Base-by-base conservation (phyloP, 345 rosid species). In the Salix arbutifolia region DNA sequence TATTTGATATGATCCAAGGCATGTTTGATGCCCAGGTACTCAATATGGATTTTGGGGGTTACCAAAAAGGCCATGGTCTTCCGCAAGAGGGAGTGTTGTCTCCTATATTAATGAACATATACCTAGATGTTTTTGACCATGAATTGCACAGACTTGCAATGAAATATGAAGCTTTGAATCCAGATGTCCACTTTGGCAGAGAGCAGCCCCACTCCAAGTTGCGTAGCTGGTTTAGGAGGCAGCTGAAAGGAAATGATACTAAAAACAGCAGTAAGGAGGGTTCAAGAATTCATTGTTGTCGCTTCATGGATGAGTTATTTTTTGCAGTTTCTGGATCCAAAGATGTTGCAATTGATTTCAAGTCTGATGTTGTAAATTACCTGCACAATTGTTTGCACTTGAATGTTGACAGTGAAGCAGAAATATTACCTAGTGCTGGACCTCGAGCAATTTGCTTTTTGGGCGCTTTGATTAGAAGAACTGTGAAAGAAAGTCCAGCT, bases 31-130 rank as follows among this genome's bases (percentile, higher is more conserved):
- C 95, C 28, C 81, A 80, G 7, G 94, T 89, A 78, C 85, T 92
- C 56, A 91, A 92, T 83, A 74, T 91, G 44, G 97, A 90, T 85
- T 94, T 94, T 87, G 98, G 97, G 35, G 91, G 94, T 61, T 94
- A 90, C 78, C 91, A 94, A 31, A 94, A 94, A 85, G 95, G 97
- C 44, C 95, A 94, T 76, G 97, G 98, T 79, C 97, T 94, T 79
- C 97, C 98, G 28, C 98, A 94, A 75, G 97, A 94, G 87, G 98
- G 98, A 71, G 81, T 89, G 58, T 68, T 94, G 82, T 94, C 90
- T 69, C 91, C 97, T 65, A 84, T 94, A 65, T 80, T 94, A 75
- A 87, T 91, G 83, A 94, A 91, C 81, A 88, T 94, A 76, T 92
- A 94, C 84, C 95, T 94, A 62, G 92, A 89, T 81, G 78, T 71